Evolutionary conservation across 768 basidiomycete species (phyloP), one percentile per base, ranked within the genome.

Genomic region (Suillus americanus): DNA sequence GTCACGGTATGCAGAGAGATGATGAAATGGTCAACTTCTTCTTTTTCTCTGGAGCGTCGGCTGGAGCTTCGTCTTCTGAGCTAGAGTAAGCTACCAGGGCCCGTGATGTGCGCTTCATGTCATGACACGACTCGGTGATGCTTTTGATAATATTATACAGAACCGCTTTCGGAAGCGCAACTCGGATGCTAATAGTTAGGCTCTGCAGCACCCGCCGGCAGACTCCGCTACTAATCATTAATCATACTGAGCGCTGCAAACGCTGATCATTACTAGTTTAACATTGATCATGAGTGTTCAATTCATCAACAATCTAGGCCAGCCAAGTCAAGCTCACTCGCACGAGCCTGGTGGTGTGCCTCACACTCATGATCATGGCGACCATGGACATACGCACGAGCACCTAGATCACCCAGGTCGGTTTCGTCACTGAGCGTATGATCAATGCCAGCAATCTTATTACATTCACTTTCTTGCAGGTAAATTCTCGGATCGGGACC

Each of bases 301-400:
- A 62, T 92, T 93, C 74, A 89, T 92, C 74, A 89, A 93, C 76
- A 91, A 78, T 67, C 83, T 90, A 54, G 65, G 64, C 18, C 78
- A 79, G 43, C 64, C 75, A 16, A 64, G 73, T 20, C 75, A 80
- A 54, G 60, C 74, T 3, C 87, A 89, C 70, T 79, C 84, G 13
- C 90, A 93, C 72, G 85, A 79, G 61, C 74, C 72, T 63, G 77
- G 71, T 51, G 79, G 72, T 16, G 74, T 67, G 9, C 50, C 72
- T 14, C 80, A 90, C 67, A 81, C 72, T 16, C 80, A 90, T 67
- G 81, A 83, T 55, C 87, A 87, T 69, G 83, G 82, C 50, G 95
- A 96, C 61, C 96, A 98, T 72, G 96, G 96, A 5, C 97, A 98
- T 71, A 95, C 95, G 0, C 97, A 98, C 74, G 97, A 98, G 67